These are phyloP conservation scores for Clitopilus passeckerianus DNA, from an alignment of 768 basidiomycete species.

Conservation along the genomic window DNA sequence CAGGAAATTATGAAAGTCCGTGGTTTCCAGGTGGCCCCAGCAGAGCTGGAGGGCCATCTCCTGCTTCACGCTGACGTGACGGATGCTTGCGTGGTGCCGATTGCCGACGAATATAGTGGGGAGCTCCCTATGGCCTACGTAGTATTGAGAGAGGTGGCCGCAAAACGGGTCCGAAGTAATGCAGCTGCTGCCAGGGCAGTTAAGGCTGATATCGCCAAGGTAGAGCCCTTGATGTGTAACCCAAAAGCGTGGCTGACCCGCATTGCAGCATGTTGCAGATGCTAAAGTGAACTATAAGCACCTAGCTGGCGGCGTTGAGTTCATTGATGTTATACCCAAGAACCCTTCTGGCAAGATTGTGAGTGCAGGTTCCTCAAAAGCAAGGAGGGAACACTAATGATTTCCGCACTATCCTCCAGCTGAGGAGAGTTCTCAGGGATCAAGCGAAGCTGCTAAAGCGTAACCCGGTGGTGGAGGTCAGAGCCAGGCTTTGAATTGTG, in stretches of 20 bases:
- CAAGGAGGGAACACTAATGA: not conserved
- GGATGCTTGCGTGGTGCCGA: constrained; percentile 61
- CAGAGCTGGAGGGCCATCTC: constrained; percentile 63
- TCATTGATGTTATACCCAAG: constrained; percentile 60
- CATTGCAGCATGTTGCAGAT: constrained; percentile 48
- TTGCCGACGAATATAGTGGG: constrained; percentile 71
- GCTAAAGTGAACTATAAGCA: constrained; percentile 57
- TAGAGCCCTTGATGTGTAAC: constrained; percentile 13
- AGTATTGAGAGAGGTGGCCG: constrained; percentile 40
- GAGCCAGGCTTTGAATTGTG: constrained; percentile 11
- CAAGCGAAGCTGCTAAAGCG: constrained; percentile 28
- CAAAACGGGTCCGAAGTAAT: constrained; percentile 28
- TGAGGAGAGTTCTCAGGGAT: constrained; percentile 50
- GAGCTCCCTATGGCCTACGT: constrained; percentile 73
- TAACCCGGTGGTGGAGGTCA: not conserved
- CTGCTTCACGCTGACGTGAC: constrained; percentile 55
- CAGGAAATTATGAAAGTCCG: constrained; percentile 72
- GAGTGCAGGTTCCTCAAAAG: constrained; percentile 12
- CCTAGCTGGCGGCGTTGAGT: constrained; percentile 56
- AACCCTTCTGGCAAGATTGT: constrained; percentile 70
- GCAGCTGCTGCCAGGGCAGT: constrained; percentile 28
- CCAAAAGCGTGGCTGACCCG: not conserved
- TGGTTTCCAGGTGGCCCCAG: constrained; percentile 58
- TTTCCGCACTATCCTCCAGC: constrained; percentile 16
- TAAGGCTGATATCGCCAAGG: constrained; percentile 52